These are phyloP conservation scores for Phytophthora pini DNA, from an alignment of 352 stramenopile species.

Conservation along the genomic window DNA sequence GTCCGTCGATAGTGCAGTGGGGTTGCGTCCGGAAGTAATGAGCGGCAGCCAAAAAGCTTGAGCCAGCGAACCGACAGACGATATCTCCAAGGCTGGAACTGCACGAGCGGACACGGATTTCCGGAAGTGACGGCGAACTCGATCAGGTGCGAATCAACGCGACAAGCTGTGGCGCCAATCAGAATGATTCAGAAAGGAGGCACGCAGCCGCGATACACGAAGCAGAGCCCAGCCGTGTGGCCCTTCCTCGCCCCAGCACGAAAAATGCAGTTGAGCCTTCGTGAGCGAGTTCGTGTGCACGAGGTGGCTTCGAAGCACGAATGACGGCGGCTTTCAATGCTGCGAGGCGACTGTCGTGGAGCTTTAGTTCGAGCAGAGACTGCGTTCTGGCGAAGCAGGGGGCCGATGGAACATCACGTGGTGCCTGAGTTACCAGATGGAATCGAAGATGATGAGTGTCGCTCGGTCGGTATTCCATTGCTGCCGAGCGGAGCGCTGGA, in stretches of 20 bases:
- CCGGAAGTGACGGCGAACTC: conserved; percentile 10
- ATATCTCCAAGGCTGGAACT: conserved; percentile 2
- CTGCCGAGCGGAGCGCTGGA: no score
- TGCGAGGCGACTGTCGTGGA: conserved; percentile 19
- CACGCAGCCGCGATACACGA: conserved; percentile 8
- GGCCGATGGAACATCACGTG: conserved; percentile 10
- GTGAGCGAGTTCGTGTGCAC: conserved; percentile 15
- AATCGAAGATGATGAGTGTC: conserved; percentile 9
- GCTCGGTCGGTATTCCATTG: conserved; percentile 2
- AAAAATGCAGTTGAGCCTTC: conserved; percentile 36
- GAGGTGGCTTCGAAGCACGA: conserved; percentile 14
- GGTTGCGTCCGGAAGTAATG: conserved; percentile 11
- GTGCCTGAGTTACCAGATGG: conserved; percentile 17
- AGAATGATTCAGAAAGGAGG: neutral
- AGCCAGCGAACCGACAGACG: conserved; percentile 15
- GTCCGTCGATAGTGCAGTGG: conserved; percentile 13
- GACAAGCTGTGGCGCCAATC: conserved; percentile 1
- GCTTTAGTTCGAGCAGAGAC: conserved; percentile 16
- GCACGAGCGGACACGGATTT: conserved; percentile 19
- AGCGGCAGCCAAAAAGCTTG: conserved; percentile 7
- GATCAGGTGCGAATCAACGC: conserved; percentile 3
- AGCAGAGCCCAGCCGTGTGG: conserved; percentile 14
- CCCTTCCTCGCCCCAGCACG: conserved; percentile 15
- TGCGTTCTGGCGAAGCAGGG: conserved; percentile 15
- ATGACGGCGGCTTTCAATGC: conserved; percentile 20